phyloP scores from a whole-genome alignment of 495 filamentous ascomycete species.

The Aspergillus baeticus region DNA sequence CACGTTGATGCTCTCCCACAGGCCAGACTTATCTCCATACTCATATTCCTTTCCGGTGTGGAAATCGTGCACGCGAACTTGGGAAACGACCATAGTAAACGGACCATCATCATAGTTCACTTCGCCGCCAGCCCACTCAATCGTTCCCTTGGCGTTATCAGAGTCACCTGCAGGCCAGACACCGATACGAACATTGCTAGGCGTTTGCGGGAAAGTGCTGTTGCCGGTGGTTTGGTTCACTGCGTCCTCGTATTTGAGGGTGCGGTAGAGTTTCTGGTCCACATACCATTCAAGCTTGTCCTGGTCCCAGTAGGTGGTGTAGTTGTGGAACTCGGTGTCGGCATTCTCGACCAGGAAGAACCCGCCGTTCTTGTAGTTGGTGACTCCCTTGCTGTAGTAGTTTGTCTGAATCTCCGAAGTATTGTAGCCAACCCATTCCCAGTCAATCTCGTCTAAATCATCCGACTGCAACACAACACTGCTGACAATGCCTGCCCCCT shows the following conservation, averaged over 20 bases:
- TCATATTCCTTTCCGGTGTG: constrained; percentile 65
- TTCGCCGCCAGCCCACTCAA: constrained; percentile 77
- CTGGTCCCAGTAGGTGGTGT: constrained; percentile 84
- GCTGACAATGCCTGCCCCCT: constrained; percentile 74
- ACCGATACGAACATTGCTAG: constrained; percentile 83
- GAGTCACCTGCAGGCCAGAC: constrained; percentile 85
- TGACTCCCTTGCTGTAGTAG: constrained; percentile 87
- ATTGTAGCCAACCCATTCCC: constrained; percentile 61
- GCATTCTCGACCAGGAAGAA: constrained; percentile 59
- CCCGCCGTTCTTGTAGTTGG: constrained; percentile 69
- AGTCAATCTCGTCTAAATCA: constrained; percentile 91
- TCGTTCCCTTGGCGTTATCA: constrained; percentile 57
- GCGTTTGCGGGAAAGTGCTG: constrained; percentile 81
- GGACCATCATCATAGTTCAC: constrained; percentile 74
- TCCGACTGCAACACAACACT: constrained; percentile 87
- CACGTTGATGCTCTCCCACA: constrained; percentile 71
- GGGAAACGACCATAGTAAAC: constrained; percentile 75
- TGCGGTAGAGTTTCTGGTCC: constrained; percentile 68
- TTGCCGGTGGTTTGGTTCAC: constrained; percentile 44
- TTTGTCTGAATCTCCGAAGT: constrained; percentile 75
- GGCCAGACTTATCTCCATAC: constrained; percentile 65
- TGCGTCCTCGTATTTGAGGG: constrained; percentile 53
- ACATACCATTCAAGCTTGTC: constrained; percentile 79
- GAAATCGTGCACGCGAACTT: constrained; percentile 64
- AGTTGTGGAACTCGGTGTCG: constrained; percentile 74